Evolutionary conservation across 345 rosid species (phyloP).

Genomic region (Euphorbia pulcherrima): DNA sequence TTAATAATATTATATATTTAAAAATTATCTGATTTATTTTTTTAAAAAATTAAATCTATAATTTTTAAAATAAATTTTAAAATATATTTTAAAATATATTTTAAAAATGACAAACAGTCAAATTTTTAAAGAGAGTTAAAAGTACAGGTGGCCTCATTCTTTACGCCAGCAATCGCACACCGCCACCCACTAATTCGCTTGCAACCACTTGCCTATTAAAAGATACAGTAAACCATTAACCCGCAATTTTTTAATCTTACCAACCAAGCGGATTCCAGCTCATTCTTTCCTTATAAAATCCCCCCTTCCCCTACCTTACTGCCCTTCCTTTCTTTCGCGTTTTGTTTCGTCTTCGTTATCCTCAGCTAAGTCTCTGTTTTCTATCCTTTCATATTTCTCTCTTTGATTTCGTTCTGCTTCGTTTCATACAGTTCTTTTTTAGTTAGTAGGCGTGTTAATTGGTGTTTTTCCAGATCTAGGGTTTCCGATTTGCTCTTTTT

Average conservation of each 20-base stretch:
- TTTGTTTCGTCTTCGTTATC: conserved; percentile 14
- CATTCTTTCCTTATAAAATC: conserved; percentile 20
- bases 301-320: accelerated
- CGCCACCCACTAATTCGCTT: conserved; percentile 20
- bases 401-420: neutral
- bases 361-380: conserved; percentile 21
- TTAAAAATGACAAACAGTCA: too few relatives aligned
- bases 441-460: neutral
- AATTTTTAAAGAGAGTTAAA: neutral
- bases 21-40: too few relatives aligned
- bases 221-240: neutral
- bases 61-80: too few relatives aligned
- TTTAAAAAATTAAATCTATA: too few relatives aligned
- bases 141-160: conserved; percentile 32
- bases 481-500: conserved; percentile 1
- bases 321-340: conserved; percentile 21
- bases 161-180: conserved; percentile 33
- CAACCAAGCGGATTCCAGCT: neutral
- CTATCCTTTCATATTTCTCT: neutral
- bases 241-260: neutral
- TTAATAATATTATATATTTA: too few relatives aligned
- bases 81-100: too few relatives aligned
- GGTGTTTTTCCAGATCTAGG: conserved; percentile 33
- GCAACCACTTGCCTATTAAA: neutral
- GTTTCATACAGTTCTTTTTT: too few relatives aligned